Base-by-base conservation (phyloP, 148 eudicot genomes). In the Chenopodium berlandieri region DNA sequence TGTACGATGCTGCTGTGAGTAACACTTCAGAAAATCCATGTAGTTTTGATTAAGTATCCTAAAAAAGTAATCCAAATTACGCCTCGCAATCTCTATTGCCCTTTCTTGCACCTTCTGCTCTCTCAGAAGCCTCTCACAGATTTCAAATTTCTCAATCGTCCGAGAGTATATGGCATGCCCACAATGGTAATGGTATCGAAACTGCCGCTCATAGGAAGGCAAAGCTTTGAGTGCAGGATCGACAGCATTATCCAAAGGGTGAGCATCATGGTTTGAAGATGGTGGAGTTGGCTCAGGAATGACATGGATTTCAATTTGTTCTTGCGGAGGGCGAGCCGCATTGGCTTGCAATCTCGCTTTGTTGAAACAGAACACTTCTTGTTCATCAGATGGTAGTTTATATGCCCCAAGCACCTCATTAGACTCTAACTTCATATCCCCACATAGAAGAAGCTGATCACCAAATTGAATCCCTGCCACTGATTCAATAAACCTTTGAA, bases 221-320 rank as follows among this genome's bases (percentile, higher is more conserved):
- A 97, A 89, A 27, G 98, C 99, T 86, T 94, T 94, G 10, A 94
- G 79, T 5, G 99, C 99, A 75, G 99, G 99, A 78, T 97, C 99
- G 16, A 87, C 75, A 71, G 97, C 94, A 84, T 90, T 91, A 86
- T 96, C 99, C 75, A 97, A 82, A 6, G 97, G 98, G 73, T 94
- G 98, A 9, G 93, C 90, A 70, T 90, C 85, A 46, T 87, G 81
- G 67, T 89, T 86, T 0, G 88, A 83, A 40, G 91, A 83, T 16
- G 89, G 90, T 27, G 90, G 74, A 50, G 90, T 86, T 5, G 92
- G 97, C 66, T 92, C 91, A 0, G 85, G 82, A 66, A 88, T 83
- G 47, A 86, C 91, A 75, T 78, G 81, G 32, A 85, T 65, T 79
- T 92, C 92, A 40, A 94, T 73, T 62, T 89, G 87, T 78, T 94